phyloP scores from a whole-genome alignment of 257 asterid species.

The Solanum bulbocastanum region DNA sequence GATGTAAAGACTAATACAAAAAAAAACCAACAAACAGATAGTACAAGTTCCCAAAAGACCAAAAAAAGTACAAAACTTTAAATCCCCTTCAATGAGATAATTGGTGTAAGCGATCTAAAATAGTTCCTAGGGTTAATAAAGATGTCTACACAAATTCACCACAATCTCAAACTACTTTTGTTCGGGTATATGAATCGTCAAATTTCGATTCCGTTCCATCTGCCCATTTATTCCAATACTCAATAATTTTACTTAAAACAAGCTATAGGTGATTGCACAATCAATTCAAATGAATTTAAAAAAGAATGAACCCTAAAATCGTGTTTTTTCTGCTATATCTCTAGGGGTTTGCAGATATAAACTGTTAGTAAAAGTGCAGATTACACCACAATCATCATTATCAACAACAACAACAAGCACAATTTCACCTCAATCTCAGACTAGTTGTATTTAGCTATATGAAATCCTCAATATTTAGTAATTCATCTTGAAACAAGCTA shows the following conservation, averaged over 20 bases:
- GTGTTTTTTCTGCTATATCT: not conserved
- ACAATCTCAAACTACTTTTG: not conserved
- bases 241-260: not conserved
- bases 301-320: not conserved
- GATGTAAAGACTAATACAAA: not conserved
- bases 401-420: not conserved
- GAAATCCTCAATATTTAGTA: not conserved
- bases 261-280: not conserved
- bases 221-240: not conserved
- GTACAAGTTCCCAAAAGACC: not conserved
- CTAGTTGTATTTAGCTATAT: not conserved
- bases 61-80: not conserved
- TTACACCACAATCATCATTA: not conserved
- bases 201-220: not conserved
- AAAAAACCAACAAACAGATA: not conserved
- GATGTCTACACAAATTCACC: not conserved
- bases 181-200: not conserved
- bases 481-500: not conserved
- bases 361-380: not conserved
- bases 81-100: not conserved
- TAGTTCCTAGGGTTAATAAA: not conserved
- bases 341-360: not conserved
- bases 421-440: not conserved
- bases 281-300: not conserved
- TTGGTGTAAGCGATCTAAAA: not conserved